phyloP scores from a whole-genome alignment of 176 grass and related monocot genomes.

The Avena insularis region DNA sequence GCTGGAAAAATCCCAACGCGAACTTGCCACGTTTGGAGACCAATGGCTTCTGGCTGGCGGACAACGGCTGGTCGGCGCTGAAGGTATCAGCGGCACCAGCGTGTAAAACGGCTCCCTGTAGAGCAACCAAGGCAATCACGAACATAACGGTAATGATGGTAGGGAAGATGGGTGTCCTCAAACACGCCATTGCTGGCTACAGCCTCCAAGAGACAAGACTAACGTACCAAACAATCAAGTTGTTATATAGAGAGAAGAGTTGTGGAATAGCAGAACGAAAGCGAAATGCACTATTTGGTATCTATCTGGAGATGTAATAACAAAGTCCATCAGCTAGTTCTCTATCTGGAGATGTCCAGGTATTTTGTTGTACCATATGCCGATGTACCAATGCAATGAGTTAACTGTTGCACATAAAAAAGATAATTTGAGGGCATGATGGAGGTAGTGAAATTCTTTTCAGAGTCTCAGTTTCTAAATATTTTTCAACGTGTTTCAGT shows the following conservation, averaged over 20 bases:
- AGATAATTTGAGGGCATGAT: neutral
- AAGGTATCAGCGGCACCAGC: slow-evolving; percentile 27
- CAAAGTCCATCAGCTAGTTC: too few species aligned
- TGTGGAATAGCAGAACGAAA: too few species aligned
- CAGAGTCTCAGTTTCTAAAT: neutral
- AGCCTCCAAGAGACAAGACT: too few species aligned
- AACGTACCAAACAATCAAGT: too few species aligned
- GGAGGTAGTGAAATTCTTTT: neutral
- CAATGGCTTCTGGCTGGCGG: slow-evolving; percentile 17
- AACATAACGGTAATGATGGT: neutral
- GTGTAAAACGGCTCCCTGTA: neutral
- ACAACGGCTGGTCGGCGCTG: neutral
- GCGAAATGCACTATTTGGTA: too few species aligned
- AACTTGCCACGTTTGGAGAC: slow-evolving; percentile 16
- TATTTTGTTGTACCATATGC: slow-evolving; percentile 61
- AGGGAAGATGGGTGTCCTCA: neutral
- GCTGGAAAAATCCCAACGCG: slow-evolving; percentile 22
- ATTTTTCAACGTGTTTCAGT: neutral
- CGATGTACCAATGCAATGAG: slow-evolving; percentile 38
- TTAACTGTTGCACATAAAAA: neutral
- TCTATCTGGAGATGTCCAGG: neutral
- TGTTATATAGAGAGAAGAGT: too few species aligned
- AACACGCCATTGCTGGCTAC: slow-evolving; percentile 3
- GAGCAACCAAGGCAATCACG: neutral
- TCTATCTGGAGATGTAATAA: too few species aligned